phyloP scores from a whole-genome alignment of 179 eudicot species.

The Actinidia chinensis region DNA sequence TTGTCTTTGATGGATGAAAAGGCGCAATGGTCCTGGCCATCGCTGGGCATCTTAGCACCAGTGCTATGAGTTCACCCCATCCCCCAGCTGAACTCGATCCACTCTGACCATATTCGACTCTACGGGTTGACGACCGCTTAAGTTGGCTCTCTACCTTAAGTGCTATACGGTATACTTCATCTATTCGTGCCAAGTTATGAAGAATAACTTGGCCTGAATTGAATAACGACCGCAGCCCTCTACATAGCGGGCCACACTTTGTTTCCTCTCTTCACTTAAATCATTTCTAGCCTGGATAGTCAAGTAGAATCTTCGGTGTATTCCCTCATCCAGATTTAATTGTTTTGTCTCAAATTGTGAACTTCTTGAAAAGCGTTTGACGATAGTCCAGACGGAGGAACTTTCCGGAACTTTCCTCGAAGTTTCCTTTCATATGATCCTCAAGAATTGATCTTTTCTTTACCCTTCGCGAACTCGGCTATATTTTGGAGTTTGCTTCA shows the following conservation, averaged over 20 bases:
- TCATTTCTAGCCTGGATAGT: not conserved
- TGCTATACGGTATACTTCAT: not conserved
- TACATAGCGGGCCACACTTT: not conserved
- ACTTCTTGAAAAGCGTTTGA: not conserved
- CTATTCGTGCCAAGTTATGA: not conserved
- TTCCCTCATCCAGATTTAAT: no score
- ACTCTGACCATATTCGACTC: not conserved
- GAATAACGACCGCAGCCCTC: not conserved
- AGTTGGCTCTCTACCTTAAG: no score
- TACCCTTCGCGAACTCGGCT: no score
- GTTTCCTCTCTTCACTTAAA: not conserved
- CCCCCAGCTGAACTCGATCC: not conserved
- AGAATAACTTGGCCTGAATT: not conserved
- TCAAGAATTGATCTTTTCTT: slow-evolving; percentile 7
- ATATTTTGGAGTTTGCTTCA: no score
- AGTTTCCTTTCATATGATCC: not conserved
- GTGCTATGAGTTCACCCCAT: not conserved
- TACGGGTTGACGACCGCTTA: not conserved
- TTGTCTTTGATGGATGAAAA: not conserved
- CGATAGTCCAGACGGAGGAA: not conserved
- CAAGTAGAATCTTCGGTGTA: not conserved
- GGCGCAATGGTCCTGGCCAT: not conserved
- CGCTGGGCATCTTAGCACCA: not conserved
- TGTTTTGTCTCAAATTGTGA: not conserved
- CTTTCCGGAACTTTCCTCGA: not conserved